These are phyloP conservation scores for Xylaria intraflava DNA, from an alignment of 495 filamentous ascomycete species.

Conservation along the genomic window DNA sequence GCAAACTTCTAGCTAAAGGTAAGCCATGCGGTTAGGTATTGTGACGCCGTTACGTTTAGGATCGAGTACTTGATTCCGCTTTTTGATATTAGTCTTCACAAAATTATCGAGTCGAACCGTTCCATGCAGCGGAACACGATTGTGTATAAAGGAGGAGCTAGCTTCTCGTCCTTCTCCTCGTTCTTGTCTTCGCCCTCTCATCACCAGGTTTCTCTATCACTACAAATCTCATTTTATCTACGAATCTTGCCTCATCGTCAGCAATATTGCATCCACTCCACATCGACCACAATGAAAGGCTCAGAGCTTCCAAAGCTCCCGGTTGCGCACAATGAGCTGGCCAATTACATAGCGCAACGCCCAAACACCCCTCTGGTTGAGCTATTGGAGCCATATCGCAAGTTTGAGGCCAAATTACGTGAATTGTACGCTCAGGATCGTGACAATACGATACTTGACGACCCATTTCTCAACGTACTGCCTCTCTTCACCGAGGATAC, in stretches of 20 bases:
- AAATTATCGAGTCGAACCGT: no score
- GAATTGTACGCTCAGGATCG: constrained; percentile 67
- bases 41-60: background rate
- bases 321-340: constrained; percentile 34
- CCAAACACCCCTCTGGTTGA: constrained; percentile 48
- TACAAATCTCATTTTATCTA: no score
- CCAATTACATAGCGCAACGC: constrained; percentile 42
- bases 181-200: background rate
- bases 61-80: no score
- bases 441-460: constrained; percentile 47
- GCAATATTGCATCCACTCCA: background rate
- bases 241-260: background rate
- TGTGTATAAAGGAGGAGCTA: background rate
- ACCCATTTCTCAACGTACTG: constrained; percentile 59
- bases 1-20: background rate
- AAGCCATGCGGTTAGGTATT: background rate
- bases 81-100: no score
- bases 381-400: constrained; percentile 60
- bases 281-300: constrained; percentile 25
- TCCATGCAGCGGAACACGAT: no score
- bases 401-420: constrained; percentile 60
- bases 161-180: background rate
- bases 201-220: no score
- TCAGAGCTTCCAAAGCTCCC: constrained; percentile 39
- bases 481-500: constrained; percentile 61